Base-by-base conservation (phyloP, 2,329 filamentous ascomycete species). In the Zasmidium cellare region DNA sequence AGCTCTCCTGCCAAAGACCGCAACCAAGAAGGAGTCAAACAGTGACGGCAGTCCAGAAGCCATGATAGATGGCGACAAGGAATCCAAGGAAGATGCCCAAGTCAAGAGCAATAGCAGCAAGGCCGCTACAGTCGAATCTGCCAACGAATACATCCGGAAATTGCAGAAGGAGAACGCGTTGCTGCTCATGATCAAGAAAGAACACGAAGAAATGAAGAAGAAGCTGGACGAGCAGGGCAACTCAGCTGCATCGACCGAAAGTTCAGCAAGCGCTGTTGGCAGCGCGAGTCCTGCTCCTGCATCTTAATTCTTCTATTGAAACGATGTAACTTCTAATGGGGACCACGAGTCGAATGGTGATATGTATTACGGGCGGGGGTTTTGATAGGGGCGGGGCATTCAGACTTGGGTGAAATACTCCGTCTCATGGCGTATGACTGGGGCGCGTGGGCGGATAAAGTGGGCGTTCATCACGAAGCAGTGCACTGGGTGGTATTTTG, bases 121-220 rank as follows among this genome's bases (percentile, higher is more conserved):
- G 74, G 94, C 94, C 1, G 96, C 90, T 66, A 97, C 96, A 0
- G 94, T 99, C n/a, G 94, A 99, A 75, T 87, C 90, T 76, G 94
- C 94, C 1, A 97, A 97, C 68, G 88, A 92, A 57, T 97, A 97
- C 71, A 97, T 99, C 77, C 93, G 91, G 75, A 83, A 87, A 59
- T 76, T 99, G 60, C 87, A 96, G 74, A 79, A 84, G 66, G 89
- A 96, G 71, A 64, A 68, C 41, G 62, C 63, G 28, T 53, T 49
- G 2, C 59, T 69, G 35, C 59, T 63, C 18, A 53, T 63, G 47
- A 54, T 65, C 25, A 64, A 68, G 51, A 65, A 67, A 57, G 66
- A 71, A 53, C 63, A 70, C 16, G 69, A 68, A 23, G 68, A 69
- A 51, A 65, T 72, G 67, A 64, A 59, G 46, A 59, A 58, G 51